These are phyloP conservation scores for Kwoniella shandongensis DNA, from an alignment of 768 basidiomycete genomes.

Conservation along the genomic window DNA sequence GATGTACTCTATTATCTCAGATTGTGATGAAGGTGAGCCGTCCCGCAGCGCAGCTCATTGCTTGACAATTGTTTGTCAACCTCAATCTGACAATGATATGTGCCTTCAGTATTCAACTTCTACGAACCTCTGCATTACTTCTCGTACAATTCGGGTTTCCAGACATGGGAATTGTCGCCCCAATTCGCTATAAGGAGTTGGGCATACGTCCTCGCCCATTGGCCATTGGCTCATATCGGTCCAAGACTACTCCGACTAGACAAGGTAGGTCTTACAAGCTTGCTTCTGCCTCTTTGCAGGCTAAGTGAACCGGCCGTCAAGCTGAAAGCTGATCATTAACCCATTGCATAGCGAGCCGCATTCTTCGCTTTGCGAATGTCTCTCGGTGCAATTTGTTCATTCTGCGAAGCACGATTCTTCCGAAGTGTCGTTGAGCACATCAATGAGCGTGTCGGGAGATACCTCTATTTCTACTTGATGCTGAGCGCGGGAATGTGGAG, in stretches of 20 bases:
- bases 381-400: slow-evolving; percentile 68
- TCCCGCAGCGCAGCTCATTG: not conserved
- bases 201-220: slow-evolving; percentile 85
- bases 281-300: not conserved
- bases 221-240: slow-evolving; percentile 60
- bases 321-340: not conserved
- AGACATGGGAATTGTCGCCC: slow-evolving; percentile 97
- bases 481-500: slow-evolving; percentile 95
- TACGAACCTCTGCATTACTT: slow-evolving; percentile 98
- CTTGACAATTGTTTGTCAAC: too few relatives aligned
- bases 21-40: slow-evolving; percentile 89
- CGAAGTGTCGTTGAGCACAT: slow-evolving; percentile 75
- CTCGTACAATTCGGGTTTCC: slow-evolving; percentile 80
- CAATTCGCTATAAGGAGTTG: slow-evolving; percentile 89
- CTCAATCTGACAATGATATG: slow-evolving; percentile 1
- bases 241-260: slow-evolving; percentile 57
- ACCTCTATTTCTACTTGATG: slow-evolving; percentile 80
- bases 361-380: slow-evolving; percentile 87
- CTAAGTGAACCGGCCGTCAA: not conserved
- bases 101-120: slow-evolving; percentile 83
- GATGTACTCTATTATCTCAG: slow-evolving; percentile 92
- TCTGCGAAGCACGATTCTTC: slow-evolving; percentile 80
- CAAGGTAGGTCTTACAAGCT: slow-evolving; percentile 63
- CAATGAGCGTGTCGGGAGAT: slow-evolving; percentile 88
- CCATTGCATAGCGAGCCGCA: slow-evolving; percentile 65